Evolutionary conservation across 495 filamentous ascomycete species (phyloP).

Genomic region (Aspergillus funiculosus): DNA sequence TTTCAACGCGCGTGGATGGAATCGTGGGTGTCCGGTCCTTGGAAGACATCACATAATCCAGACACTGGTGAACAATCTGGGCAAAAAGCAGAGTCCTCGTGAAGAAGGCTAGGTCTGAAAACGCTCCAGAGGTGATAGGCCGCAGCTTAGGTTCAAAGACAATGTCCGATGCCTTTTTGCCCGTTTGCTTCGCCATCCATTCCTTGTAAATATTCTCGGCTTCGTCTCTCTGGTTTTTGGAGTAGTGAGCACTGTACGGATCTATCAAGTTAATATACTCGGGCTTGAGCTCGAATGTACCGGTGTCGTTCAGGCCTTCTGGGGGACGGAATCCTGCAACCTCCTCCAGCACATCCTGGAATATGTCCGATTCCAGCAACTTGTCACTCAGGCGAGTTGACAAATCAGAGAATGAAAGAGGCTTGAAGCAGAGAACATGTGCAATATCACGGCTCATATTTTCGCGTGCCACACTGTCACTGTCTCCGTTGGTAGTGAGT

Average conservation of each 20-base stretch:
- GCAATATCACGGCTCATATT: constrained; percentile 83
- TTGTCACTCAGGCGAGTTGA: constrained; percentile 59
- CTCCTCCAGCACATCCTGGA: constrained; percentile 80
- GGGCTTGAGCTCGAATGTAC: constrained; percentile 86
- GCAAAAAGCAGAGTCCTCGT: constrained; percentile 79
- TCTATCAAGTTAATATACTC: constrained; percentile 81
- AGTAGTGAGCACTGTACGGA: constrained; percentile 91
- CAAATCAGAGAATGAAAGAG: constrained; percentile 88
- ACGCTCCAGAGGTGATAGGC: constrained; percentile 70
- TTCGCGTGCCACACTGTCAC: constrained; percentile 56
- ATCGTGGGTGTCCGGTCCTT: constrained; percentile 62
- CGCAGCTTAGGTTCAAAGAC: constrained; percentile 88
- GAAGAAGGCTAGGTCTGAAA: constrained; percentile 67
- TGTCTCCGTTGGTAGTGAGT: constrained; percentile 65
- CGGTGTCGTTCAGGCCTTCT: constrained; percentile 85
- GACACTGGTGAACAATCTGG: constrained; percentile 82
- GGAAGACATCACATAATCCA: constrained; percentile 67
- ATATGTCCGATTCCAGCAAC: constrained; percentile 61
- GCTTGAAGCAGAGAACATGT: constrained; percentile 93
- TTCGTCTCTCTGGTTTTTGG: constrained; percentile 95
- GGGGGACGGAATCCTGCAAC: constrained; percentile 86
- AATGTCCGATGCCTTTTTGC: constrained; percentile 71
- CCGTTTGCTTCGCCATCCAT: constrained; percentile 82
- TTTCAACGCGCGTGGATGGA: constrained; percentile 76
- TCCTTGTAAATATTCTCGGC: constrained; percentile 81